Evolutionary conservation across 2,329 filamentous ascomycete genomes (phyloP).

Genomic region (Lachnum nothofagi): DNA sequence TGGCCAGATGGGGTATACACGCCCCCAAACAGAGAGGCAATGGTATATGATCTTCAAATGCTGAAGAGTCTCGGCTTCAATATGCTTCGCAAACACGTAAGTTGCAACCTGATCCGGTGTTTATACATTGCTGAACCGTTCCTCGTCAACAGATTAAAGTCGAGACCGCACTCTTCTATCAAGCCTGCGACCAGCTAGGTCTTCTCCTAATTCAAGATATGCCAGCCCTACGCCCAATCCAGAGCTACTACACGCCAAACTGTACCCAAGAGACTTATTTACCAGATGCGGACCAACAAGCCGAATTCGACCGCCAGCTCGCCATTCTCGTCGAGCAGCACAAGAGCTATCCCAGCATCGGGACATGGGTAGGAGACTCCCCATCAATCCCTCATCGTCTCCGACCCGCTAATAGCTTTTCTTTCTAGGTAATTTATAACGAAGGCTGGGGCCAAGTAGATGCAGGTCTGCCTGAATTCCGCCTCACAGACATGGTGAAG

Average conservation of each 20-base stretch:
- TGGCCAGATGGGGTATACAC: conserved; percentile 67
- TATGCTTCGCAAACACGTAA: conserved; percentile 60
- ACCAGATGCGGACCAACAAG: conserved; percentile 47
- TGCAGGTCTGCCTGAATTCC: conserved; percentile 49
- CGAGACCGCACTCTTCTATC: conserved; percentile 15
- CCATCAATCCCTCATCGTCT: neutral
- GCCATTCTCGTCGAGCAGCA: conserved; percentile 40
- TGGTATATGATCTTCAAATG: conserved; percentile 60
- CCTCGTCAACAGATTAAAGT: neutral
- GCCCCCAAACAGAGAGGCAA: conserved; percentile 60
- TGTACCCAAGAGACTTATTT: conserved; percentile 15
- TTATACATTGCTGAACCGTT: neutral
- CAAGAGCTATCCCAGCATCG: conserved; percentile 53
- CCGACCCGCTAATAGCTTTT: neutral
- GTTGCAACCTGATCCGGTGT: conserved; percentile 37
- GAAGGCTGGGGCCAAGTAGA: conserved; percentile 64
- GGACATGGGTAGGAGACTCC: conserved; percentile 50
- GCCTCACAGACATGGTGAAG: conserved; percentile 50
- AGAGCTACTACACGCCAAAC: conserved; percentile 6
- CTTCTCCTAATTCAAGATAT: conserved; percentile 65
- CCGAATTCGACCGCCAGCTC: conserved; percentile 52
- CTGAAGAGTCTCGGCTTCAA: conserved; percentile 65
- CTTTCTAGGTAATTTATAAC: conserved; percentile 59
- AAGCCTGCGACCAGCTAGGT: conserved; percentile 17
- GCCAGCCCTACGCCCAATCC: conserved; percentile 50